These are phyloP conservation scores for Litsea cubeba DNA, from an alignment of 164 flowering plant genomes.

Conservation along the genomic window DNA sequence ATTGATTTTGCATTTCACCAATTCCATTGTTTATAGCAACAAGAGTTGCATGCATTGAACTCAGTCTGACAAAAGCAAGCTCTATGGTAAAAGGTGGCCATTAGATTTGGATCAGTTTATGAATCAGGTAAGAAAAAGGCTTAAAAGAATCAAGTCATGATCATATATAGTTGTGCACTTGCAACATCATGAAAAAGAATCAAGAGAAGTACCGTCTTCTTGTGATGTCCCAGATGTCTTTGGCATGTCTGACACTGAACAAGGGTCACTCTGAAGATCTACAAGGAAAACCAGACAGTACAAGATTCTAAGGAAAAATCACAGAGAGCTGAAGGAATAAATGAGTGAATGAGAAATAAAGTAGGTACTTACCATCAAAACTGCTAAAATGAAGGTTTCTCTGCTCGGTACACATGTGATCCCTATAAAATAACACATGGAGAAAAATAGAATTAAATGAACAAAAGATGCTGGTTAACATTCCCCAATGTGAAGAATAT, in stretches of 20 bases:
- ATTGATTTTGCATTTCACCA: no score
- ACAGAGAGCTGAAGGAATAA: background rate
- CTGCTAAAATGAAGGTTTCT: constrained; percentile 24
- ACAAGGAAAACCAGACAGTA: constrained; percentile 7
- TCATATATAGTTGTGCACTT: no score
- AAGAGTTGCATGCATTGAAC: no score
- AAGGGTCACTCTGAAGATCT: constrained; percentile 28
- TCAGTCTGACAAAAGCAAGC: no score
- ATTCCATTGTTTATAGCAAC: no score
- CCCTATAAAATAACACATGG: constrained; percentile 20
- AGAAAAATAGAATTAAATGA: background rate
- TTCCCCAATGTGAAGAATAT: no score
- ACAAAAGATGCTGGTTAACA: no score
- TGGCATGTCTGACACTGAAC: constrained; percentile 16
- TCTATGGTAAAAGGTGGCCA: no score
- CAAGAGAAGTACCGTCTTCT: constrained; percentile 22
- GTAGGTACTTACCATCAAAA: constrained; percentile 20
- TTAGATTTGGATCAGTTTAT: no score
- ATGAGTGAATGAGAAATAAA: background rate
- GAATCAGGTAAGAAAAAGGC: no score
- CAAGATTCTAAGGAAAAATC: background rate
- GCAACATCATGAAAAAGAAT: no score
- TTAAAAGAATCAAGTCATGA: no score
- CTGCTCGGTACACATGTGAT: constrained; percentile 26
- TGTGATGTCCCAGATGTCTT: constrained; percentile 27